These are phyloP conservation scores for Colletotrichum paranaense DNA, from an alignment of 2,329 filamentous ascomycete genomes.

Conservation along the genomic window DNA sequence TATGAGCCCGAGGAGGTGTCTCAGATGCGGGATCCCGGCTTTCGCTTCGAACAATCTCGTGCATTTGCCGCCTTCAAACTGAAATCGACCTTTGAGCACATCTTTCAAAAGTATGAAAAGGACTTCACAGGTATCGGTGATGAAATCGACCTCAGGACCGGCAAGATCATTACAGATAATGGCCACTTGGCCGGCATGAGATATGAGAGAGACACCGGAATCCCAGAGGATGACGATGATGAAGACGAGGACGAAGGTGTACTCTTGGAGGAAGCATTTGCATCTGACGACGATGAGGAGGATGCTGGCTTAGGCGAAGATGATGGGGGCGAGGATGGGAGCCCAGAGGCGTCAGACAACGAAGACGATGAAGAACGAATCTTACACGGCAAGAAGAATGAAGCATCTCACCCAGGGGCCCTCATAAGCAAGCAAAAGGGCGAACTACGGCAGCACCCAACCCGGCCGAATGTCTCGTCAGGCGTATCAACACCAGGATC, in stretches of 20 bases:
- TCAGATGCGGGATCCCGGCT: constrained; percentile 61
- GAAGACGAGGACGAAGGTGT: constrained; percentile 49
- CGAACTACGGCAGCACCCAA: neutral
- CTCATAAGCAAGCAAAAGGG: constrained; percentile 32
- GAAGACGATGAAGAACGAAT: constrained; percentile 44
- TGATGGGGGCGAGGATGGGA: constrained; percentile 24
- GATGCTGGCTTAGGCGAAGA: constrained; percentile 28
- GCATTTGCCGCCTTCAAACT: constrained; percentile 76
- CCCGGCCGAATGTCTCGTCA: constrained; percentile 9
- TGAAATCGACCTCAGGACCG: constrained; percentile 87
- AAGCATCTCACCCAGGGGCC: constrained; percentile 30
- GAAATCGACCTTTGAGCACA: constrained; percentile 86
- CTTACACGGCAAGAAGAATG: constrained; percentile 33
- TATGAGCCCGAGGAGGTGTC: constrained; percentile 60
- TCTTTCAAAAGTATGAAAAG: constrained; percentile 88
- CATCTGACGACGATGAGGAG: constrained; percentile 40
- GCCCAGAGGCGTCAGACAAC: constrained; percentile 37
- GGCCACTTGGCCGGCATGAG: constrained; percentile 79
- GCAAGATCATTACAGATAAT: constrained; percentile 88
- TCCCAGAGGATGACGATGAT: constrained; percentile 44
- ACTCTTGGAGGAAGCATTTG: constrained; percentile 43
- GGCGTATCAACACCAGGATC: neutral
- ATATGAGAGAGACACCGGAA: constrained; percentile 61
- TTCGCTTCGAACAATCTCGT: constrained; percentile 70
- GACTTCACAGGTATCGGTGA: constrained; percentile 88